These are phyloP conservation scores for Saccharomyces hybrid DNA, from an alignment of 1,139 yeast species.

Conservation along the genomic window DNA sequence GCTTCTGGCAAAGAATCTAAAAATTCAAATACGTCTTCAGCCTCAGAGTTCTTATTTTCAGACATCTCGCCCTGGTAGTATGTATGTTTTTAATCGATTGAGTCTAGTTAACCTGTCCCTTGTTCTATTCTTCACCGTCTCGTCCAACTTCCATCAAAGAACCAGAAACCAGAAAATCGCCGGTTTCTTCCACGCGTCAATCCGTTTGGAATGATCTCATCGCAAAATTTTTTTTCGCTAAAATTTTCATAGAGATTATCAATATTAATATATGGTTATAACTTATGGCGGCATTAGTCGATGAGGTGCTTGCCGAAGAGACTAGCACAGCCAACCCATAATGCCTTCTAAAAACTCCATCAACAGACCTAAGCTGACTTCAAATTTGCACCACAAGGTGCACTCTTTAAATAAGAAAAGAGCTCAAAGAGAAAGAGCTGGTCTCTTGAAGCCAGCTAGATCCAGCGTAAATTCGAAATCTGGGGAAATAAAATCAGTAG, in stretches of 20 bases:
- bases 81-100: background rate
- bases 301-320: background rate
- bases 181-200: background rate
- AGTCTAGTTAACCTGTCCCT: background rate
- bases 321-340: background rate
- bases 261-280: background rate
- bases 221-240: conserved; percentile 3
- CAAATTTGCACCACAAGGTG: conserved; percentile 48
- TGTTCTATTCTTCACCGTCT: background rate
- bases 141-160: background rate
- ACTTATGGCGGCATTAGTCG: background rate
- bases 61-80: conserved; percentile 10
- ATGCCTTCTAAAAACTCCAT: conserved; percentile 80
- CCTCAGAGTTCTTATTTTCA: conserved; percentile 31
- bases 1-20: conserved; percentile 81
- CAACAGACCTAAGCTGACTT: conserved; percentile 68
- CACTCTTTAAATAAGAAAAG: conserved; percentile 50
- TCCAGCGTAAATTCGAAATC: conserved; percentile 44
- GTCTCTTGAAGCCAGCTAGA: conserved; percentile 36
- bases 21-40: conserved; percentile 84
- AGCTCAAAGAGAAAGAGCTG: conserved; percentile 44
- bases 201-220: conserved; percentile 3
- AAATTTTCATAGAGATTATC: background rate
- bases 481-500: conserved; percentile 45
- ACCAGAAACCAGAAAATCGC: background rate